Evolutionary conservation across 306 rosid genomes (phyloP).

Genomic region (Biancaea sappan): DNA sequence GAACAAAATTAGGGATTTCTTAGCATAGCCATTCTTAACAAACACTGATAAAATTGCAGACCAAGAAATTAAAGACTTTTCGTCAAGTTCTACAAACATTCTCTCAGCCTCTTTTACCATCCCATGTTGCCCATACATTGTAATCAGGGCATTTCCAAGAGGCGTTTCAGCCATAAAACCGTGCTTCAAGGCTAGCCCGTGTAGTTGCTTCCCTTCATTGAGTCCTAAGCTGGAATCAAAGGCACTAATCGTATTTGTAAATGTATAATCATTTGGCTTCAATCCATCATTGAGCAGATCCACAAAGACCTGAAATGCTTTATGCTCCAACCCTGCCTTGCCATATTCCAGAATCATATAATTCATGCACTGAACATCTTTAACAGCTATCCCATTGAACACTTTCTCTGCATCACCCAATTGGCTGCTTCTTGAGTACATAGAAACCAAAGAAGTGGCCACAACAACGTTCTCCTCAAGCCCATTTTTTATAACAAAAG

Average conservation of each 20-base stretch:
- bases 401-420: slow-evolving; percentile 50
- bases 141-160: slow-evolving; percentile 51
- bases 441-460: slow-evolving; percentile 55
- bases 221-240: slow-evolving; percentile 34
- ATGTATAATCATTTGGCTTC: slow-evolving; percentile 43
- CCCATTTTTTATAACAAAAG: slow-evolving; percentile 48
- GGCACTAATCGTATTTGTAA: slow-evolving; percentile 49
- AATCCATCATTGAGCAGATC: slow-evolving; percentile 47
- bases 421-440: slow-evolving; percentile 49
- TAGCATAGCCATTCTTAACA: slow-evolving; percentile 36
- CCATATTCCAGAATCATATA: slow-evolving; percentile 58
- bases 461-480: slow-evolving; percentile 45
- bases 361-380: slow-evolving; percentile 56
- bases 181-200: slow-evolving; percentile 50
- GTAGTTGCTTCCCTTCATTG: slow-evolving; percentile 45
- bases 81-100: slow-evolving; percentile 33
- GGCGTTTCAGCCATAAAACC: slow-evolving; percentile 42
- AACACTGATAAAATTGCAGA: slow-evolving; percentile 43
- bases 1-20: slow-evolving; percentile 39
- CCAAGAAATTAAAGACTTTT: slow-evolving; percentile 53
- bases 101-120: slow-evolving; percentile 51
- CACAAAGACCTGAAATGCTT: slow-evolving; percentile 40
- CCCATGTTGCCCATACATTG: slow-evolving; percentile 52
- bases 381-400: slow-evolving; percentile 33
- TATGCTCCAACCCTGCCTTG: slow-evolving; percentile 44